Evolutionary conservation across 257 asterid species (phyloP).

Genomic region (Solanum appendiculatum): DNA sequence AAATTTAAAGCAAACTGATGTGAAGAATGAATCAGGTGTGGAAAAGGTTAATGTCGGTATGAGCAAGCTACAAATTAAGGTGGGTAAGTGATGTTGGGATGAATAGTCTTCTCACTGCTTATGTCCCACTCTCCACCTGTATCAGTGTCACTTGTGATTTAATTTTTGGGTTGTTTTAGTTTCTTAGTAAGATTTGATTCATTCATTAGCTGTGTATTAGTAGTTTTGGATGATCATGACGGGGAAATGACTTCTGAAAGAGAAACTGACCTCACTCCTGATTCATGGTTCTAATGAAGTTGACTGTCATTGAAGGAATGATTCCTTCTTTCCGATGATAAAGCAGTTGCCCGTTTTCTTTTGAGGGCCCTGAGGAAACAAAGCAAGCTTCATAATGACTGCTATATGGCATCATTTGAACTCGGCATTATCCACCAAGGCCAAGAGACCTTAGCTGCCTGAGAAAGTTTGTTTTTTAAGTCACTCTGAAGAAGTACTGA

Average conservation of each 20-base stretch:
- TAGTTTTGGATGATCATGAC: constrained; percentile 20
- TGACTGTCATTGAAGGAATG: neutral
- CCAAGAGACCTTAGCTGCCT: neutral
- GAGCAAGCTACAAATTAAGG: constrained; percentile 49
- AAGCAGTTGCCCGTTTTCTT: neutral
- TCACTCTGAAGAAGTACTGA: neutral
- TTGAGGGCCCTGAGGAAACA: constrained; percentile 1
- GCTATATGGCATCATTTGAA: neutral
- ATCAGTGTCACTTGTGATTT: constrained; percentile 27
- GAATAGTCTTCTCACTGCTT: neutral
- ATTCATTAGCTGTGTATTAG: constrained; percentile 28
- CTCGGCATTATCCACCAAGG: neutral
- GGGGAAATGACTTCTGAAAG: constrained; percentile 19
- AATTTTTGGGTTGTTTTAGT: constrained; percentile 11
- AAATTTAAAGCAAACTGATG: constrained; percentile 20
- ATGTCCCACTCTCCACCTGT: constrained; percentile 20
- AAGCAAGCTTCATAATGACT: neutral
- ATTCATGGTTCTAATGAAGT: neutral
- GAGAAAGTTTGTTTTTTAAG: neutral
- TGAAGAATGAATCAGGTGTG: constrained; percentile 32
- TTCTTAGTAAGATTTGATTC: constrained; percentile 23
- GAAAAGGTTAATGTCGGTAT: constrained; percentile 43
- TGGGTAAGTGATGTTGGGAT: constrained; percentile 32
- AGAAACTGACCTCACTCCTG: constrained; percentile 12
- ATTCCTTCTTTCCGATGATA: neutral